Conservation (phyloP, 2,329 filamentous ascomycete species). For the Trichophyton rubrum region DNA sequence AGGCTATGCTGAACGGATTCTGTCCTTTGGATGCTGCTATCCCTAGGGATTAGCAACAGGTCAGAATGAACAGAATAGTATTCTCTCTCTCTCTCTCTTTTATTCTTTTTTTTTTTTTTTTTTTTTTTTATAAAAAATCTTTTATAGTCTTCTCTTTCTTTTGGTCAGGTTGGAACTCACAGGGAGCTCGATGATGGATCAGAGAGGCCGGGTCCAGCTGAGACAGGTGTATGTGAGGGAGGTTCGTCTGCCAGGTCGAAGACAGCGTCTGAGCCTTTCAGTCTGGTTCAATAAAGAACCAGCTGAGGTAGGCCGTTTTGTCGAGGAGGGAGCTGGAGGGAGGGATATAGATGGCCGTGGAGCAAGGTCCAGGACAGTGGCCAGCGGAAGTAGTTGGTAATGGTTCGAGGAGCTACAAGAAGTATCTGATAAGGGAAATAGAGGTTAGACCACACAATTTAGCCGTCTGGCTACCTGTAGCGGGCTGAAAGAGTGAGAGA, state of each 20-base stretch:
- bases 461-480: background rate
- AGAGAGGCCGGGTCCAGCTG: slow-evolving; percentile 56
- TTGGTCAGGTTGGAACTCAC: slow-evolving; percentile 29
- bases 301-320: slow-evolving; percentile 29
- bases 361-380: slow-evolving; percentile 1
- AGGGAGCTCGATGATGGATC: slow-evolving; percentile 43
- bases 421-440: background rate
- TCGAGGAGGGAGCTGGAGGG: background rate
- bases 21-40: slow-evolving; percentile 1
- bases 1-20: background rate
- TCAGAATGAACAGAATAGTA: background rate
- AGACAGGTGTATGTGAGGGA: slow-evolving; percentile 44
- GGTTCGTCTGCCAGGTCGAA: slow-evolving; percentile 64
- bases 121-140: no score
- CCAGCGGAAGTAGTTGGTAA: background rate
- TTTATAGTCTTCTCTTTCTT: background rate
- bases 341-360: background rate
- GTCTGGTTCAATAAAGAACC: slow-evolving; percentile 34
- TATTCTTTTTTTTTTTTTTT: no score
- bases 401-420: background rate
- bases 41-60: slow-evolving; percentile 13
- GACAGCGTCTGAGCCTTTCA: slow-evolving; percentile 33
- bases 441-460: background rate
- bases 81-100: no score
- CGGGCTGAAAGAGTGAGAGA: background rate